Conservation (phyloP, 345 rosid genomes). For the Citropsis articulata region DNA sequence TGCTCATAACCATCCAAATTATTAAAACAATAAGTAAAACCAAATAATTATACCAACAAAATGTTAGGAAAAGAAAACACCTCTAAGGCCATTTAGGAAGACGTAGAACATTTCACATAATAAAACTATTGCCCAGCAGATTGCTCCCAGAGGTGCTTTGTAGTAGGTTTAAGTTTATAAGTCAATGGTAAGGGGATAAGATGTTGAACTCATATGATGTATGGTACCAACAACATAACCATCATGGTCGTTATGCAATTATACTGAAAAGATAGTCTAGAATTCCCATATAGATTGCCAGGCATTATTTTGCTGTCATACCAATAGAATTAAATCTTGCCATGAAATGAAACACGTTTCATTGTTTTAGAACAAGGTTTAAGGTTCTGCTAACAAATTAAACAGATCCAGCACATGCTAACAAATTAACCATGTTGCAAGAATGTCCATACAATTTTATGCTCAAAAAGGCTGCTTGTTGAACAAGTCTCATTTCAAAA, state of each 20-base stretch:
- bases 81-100: too few species aligned
- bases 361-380: not conserved
- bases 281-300: too few species aligned
- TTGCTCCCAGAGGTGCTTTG: not conserved
- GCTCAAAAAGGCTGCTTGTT: not conserved
- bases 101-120: too few species aligned
- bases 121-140: not conserved
- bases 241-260: too few species aligned
- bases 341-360: too few species aligned
- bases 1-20: not conserved
- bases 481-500: not conserved
- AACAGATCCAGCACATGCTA: not conserved
- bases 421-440: not conserved
- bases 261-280: too few species aligned
- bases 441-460: not conserved
- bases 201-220: not conserved
- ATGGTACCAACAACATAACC: too few species aligned
- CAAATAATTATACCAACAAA: too few species aligned
- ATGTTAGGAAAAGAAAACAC: too few species aligned
- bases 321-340: too few species aligned
- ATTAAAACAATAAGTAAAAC: not conserved
- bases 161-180: not conserved
- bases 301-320: too few species aligned
- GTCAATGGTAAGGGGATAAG: not conserved
- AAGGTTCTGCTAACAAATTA: slow-evolving; percentile 1